These are phyloP conservation scores for Colletotrichum eremochloae DNA, from an alignment of 2,329 filamentous ascomycete genomes.

Conservation along the genomic window DNA sequence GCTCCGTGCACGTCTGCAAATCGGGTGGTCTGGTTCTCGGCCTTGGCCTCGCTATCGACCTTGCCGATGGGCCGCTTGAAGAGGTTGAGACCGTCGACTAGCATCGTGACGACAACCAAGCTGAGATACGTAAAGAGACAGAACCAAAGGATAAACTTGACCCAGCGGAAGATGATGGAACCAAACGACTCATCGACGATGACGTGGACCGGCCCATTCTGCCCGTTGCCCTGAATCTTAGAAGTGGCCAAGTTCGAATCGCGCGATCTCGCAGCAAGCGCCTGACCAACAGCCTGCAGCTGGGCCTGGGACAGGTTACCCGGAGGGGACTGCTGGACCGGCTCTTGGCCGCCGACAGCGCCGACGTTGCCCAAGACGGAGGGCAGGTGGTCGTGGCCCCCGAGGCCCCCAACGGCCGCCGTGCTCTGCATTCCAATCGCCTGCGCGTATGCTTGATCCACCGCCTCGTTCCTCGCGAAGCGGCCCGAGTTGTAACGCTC, in stretches of 20 bases:
- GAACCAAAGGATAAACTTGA: slow-evolving; percentile 87
- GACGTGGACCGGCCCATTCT: slow-evolving; percentile 89
- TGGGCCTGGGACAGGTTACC: slow-evolving; percentile 69
- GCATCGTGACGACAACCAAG: slow-evolving; percentile 82
- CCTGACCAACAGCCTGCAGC: slow-evolving; percentile 84
- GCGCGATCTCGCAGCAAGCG: slow-evolving; percentile 78
- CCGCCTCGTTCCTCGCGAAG: slow-evolving; percentile 83
- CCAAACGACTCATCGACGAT: slow-evolving; percentile 92
- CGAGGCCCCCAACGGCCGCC: slow-evolving; percentile 34
- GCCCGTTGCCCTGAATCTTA: slow-evolving; percentile 71
- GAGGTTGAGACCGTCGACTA: slow-evolving; percentile 84
- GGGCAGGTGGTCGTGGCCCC: slow-evolving; percentile 31
- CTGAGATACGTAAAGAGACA: slow-evolving; percentile 83
- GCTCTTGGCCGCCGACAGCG: slow-evolving; percentile 49
- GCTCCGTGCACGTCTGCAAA: slow-evolving; percentile 97
- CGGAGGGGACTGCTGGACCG: slow-evolving; percentile 45
- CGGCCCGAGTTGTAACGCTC: slow-evolving; percentile 89
- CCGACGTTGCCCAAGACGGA: slow-evolving; percentile 44
- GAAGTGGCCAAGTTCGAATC: slow-evolving; percentile 75
- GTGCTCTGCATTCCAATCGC: slow-evolving; percentile 68
- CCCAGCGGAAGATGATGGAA: slow-evolving; percentile 87
- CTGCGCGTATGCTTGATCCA: slow-evolving; percentile 83
- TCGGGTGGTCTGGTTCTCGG: slow-evolving; percentile 90
- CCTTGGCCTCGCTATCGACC: slow-evolving; percentile 86
- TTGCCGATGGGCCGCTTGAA: slow-evolving; percentile 83